Percentiles rank a stretch among this genome's conserved stretches.
These are phyloP conservation scores for Diaporthe nobilis DNA, from an alignment of 2,329 filamentous ascomycete genomes.

Conservation along the genomic window DNA sequence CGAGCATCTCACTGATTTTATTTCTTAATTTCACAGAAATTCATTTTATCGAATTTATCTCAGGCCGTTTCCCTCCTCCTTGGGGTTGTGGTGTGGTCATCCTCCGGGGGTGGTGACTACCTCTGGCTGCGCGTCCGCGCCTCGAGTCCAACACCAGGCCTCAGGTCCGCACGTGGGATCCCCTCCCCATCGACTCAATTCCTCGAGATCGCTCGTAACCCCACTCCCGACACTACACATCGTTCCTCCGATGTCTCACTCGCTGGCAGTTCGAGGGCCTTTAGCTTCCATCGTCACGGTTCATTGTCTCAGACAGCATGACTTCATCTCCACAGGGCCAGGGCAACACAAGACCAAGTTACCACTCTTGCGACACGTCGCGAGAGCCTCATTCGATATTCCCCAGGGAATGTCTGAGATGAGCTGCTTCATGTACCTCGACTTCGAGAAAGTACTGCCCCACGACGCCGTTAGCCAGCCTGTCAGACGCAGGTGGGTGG, in stretches of 20 bases:
- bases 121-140: slow-evolving; percentile 4
- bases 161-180: slow-evolving; percentile 17
- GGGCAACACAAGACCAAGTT: slow-evolving; percentile 20
- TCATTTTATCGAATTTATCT: slow-evolving; percentile 35
- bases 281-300: slow-evolving; percentile 16
- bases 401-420: neutral
- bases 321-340: slow-evolving; percentile 32
- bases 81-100: slow-evolving; percentile 1
- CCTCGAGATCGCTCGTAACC: neutral
- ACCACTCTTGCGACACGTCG: neutral
- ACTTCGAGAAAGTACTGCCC: slow-evolving; percentile 6
- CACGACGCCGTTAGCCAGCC: neutral
- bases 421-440: slow-evolving; percentile 10
- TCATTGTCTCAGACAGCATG: slow-evolving; percentile 31
- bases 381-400: slow-evolving; percentile 30
- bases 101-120: slow-evolving; percentile 8
- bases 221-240: slow-evolving; percentile 12
- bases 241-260: slow-evolving; percentile 24
- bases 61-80: neutral
- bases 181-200: slow-evolving; percentile 14
- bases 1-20: neutral
- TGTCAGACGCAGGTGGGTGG: neutral
- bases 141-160: neutral
- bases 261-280: slow-evolving; percentile 32
- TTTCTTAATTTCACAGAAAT: neutral